These are phyloP conservation scores for Ocimum tenuiflorum DNA, from an alignment of 257 asterid genomes.

Conservation along the genomic window DNA sequence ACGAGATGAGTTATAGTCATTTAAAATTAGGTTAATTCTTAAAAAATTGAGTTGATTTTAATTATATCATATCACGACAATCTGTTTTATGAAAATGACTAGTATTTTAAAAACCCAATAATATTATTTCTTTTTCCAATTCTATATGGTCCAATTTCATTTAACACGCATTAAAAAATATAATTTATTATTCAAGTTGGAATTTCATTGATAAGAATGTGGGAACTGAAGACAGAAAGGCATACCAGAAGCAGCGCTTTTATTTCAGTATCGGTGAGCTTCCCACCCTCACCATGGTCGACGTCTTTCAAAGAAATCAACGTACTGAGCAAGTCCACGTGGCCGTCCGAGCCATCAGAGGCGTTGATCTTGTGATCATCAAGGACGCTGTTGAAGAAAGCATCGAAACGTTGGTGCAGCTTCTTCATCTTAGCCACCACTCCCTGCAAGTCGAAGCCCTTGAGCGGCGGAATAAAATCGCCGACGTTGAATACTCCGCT, in stretches of 20 bases:
- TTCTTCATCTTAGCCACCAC: slow-evolving; percentile 65
- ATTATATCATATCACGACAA: too few species aligned
- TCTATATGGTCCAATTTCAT: too few species aligned
- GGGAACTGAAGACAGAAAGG: not conserved
- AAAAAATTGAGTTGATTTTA: too few species aligned
- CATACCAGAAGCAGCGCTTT: slow-evolving; percentile 80
- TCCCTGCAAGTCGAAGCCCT: slow-evolving; percentile 65
- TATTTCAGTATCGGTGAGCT: slow-evolving; percentile 56
- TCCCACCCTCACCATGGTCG: slow-evolving; percentile 36
- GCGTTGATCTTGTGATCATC: slow-evolving; percentile 44
- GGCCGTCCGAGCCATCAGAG: not conserved
- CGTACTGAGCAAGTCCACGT: slow-evolving; percentile 42
- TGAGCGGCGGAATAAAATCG: slow-evolving; percentile 66
- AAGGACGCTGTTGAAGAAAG: slow-evolving; percentile 41
- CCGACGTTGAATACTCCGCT: slow-evolving; percentile 77
- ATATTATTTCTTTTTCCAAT: too few species aligned
- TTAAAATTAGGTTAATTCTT: too few species aligned
- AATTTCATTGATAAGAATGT: not conserved
- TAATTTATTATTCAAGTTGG: too few species aligned
- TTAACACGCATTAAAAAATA: too few species aligned
- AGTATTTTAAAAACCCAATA: too few species aligned
- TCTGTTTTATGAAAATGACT: too few species aligned
- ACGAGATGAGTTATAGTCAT: too few species aligned
- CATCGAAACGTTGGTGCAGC: slow-evolving; percentile 62
- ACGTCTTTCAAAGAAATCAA: slow-evolving; percentile 44